A percentile compares a stretch with the other conserved stretches of the same genome.
These are phyloP conservation scores for Scedosporium aurantiacum DNA, from an alignment of 2,329 filamentous ascomycete genomes.

Conservation along the genomic window DNA sequence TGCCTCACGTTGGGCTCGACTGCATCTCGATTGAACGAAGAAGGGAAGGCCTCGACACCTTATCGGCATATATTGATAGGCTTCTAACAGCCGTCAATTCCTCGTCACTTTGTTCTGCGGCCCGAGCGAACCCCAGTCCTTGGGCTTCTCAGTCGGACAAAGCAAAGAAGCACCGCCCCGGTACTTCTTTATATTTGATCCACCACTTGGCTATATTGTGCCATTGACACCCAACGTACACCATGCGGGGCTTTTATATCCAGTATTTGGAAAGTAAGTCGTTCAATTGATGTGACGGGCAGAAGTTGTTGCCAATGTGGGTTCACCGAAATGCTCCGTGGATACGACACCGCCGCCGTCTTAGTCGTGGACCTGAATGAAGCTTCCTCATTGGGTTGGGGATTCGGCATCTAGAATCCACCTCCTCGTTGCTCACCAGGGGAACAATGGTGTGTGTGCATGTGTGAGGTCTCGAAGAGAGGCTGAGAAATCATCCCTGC, in stretches of 20 bases:
- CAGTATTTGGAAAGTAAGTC: conserved; percentile 67
- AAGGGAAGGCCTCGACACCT: conserved; percentile 3
- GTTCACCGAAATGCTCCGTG: neutral
- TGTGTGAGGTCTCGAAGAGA: neutral
- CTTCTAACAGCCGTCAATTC: conserved; percentile 6
- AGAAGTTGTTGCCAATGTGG: neutral
- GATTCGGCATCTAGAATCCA: neutral
- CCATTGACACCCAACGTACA: conserved; percentile 21
- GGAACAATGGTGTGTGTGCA: neutral
- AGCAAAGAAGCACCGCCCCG: neutral
- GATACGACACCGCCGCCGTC: neutral
- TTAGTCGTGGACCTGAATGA: neutral
- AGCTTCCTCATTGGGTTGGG: neutral
- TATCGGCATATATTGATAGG: conserved; percentile 13
- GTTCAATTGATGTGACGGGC: conserved; percentile 12
- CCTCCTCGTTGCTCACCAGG: neutral
- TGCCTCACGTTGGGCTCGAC: conserved; percentile 42
- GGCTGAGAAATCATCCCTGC: neutral
- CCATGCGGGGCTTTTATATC: conserved; percentile 58
- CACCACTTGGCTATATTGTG: conserved; percentile 7
- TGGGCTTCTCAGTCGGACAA: neutral
- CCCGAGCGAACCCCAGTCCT: conserved; percentile 11
- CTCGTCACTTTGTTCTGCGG: conserved; percentile 6
- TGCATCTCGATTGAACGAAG: conserved; percentile 29
- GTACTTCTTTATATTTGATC: conserved; percentile 8